Evolutionary conservation across 768 basidiomycete genomes (phyloP), one percentile per base, ranked within the genome.

Genomic region (Russula brevipes): DNA sequence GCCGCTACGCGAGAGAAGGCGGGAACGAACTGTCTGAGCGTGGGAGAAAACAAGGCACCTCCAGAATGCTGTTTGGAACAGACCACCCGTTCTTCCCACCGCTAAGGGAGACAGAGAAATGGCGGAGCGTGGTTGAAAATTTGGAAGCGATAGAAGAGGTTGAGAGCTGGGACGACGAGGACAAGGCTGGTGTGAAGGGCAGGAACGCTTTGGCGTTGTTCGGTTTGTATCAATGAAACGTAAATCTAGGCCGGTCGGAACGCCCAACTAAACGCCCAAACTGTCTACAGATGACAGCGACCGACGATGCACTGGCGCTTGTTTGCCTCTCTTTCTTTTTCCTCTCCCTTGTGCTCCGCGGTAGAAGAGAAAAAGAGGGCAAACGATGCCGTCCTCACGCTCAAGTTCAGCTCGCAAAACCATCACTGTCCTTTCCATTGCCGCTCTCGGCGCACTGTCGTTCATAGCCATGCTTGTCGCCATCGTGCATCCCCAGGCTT

Each of bases 41-140:
- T 69, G 75, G 77, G 65, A 72, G 80, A 67, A 78, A 74, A 63
- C 45, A 74, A 54, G 87, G 87, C 39, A 86, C 82, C 64, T 75
- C 76, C 61, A 77, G 81, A 69, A 81, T 91, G 78, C 70, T 93
- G 42, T 94, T 91, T 69, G 92, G 92, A 24, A 93, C 91, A 36
- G 92, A 94, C 71, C 89, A 94, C 72, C 92, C 91, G 0, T 94
- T 94, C 79, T 94, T 94, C 76, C 93, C 92, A 16, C 93, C 92
- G 2, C 79, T 94, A 44, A 74, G 77, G 64, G 75, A 77, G 53
- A 80, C 78, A 49, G 83, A 85, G 63, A 91, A 85, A 71, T 94
- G 93, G 93, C 81, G 77, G 74, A 91, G 89, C 70, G 92, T 93
- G 3, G 83, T 89, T 35, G 90, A 92, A 68, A 95, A 94, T 73